Evolutionary conservation across 2,329 filamentous ascomycete genomes (phyloP).

Genomic region (Verruconis gallopava): DNA sequence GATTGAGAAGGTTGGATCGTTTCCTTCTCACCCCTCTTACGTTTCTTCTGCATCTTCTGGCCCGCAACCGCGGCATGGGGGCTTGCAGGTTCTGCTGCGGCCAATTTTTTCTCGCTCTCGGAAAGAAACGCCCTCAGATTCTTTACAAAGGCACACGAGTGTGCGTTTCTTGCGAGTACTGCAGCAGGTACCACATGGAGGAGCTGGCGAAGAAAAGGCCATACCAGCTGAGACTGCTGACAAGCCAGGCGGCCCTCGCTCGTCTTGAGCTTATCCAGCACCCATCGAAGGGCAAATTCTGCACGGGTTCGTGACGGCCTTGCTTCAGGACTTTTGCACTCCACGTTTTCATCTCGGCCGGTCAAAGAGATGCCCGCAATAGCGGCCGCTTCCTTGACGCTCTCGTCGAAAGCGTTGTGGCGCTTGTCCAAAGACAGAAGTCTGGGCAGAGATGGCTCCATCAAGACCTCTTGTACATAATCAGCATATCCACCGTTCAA

Average conservation of each 20-base stretch:
- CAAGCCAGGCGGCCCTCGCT: slow-evolving; percentile 25
- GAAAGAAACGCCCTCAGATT: background rate
- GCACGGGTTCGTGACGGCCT: slow-evolving; percentile 32
- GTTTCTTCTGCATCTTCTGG: background rate
- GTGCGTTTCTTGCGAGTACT: slow-evolving; percentile 57
- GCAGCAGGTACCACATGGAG: slow-evolving; percentile 55
- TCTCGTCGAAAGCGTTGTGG: slow-evolving; percentile 23
- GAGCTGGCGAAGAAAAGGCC: slow-evolving; percentile 48
- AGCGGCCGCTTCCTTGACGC: slow-evolving; percentile 27
- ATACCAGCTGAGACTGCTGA: slow-evolving; percentile 32
- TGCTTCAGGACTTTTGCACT: slow-evolving; percentile 5
- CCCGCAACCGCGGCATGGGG: background rate
- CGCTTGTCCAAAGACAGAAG: slow-evolving; percentile 28
- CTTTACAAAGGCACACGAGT: slow-evolving; percentile 52
- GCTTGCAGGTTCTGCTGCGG: too few relatives aligned
- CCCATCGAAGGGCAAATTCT: slow-evolving; percentile 56
- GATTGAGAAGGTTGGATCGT: background rate
- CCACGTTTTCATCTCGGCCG: slow-evolving; percentile 15
- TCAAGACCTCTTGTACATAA: slow-evolving; percentile 4
- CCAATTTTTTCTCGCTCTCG: background rate
- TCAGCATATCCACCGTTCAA: background rate
- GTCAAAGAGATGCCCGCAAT: slow-evolving; percentile 25
- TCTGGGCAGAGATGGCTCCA: slow-evolving; percentile 21
- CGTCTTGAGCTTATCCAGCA: slow-evolving; percentile 45
- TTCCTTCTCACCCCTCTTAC: background rate